Conservation (phyloP, 345 rosid species). For the Excoecaria agallocha region DNA sequence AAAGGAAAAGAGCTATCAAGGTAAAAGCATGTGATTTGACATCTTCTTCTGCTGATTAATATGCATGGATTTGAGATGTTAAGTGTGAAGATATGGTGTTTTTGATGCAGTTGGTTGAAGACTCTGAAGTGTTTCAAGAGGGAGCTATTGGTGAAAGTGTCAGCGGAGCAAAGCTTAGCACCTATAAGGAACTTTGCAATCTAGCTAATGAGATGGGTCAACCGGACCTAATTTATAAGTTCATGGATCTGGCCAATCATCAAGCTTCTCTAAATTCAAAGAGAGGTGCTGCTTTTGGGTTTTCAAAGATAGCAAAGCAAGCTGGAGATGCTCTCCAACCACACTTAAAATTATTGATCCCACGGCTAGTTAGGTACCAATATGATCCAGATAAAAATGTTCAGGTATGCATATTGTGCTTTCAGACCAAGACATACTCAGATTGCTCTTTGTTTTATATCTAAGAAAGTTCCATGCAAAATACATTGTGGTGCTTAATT, state of each 20-base stretch:
- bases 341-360: slow-evolving; percentile 70
- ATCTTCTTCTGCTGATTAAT: slow-evolving; percentile 21
- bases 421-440: neutral
- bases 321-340: slow-evolving; percentile 99
- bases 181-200: slow-evolving; percentile 92
- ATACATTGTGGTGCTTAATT: neutral
- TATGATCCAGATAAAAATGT: slow-evolving; percentile 98
- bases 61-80: slow-evolving; percentile 1
- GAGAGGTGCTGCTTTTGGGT: slow-evolving; percentile 98
- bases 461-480: neutral
- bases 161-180: slow-evolving; percentile 86
- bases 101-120: slow-evolving; percentile 66
- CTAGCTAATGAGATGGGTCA: slow-evolving; percentile 99
- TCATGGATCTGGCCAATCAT: slow-evolving; percentile 96
- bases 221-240: slow-evolving; percentile 91
- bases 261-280: slow-evolving; percentile 85
- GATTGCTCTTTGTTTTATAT: neutral
- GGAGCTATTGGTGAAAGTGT: slow-evolving; percentile 83
- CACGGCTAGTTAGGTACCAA: slow-evolving; percentile 87
- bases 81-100: slow-evolving; percentile 14
- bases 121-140: slow-evolving; percentile 91
- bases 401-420: slow-evolving; percentile 52
- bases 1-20: slow-evolving; percentile 94
- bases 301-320: slow-evolving; percentile 94
- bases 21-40: slow-evolving; percentile 35